Percentiles rank a stretch among this genome's conserved stretches.
phyloP scores from a whole-genome alignment of 768 basidiomycete genomes.

The Russula ochroleuca region DNA sequence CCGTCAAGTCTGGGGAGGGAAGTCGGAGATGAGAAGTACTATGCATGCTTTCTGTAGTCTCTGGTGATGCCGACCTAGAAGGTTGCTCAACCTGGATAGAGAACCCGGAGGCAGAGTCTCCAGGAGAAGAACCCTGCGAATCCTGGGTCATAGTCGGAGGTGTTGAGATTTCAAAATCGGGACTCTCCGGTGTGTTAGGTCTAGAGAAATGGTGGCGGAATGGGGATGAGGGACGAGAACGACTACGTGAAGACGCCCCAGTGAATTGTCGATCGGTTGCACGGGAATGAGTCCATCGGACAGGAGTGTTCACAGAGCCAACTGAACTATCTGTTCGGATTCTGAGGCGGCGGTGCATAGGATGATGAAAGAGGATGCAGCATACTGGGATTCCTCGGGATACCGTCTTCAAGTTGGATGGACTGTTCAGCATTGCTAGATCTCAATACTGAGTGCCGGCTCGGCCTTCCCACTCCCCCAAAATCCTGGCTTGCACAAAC shows the following conservation, averaged over 20 bases:
- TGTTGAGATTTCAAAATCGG: neutral
- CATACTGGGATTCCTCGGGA: neutral
- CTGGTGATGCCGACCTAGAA: neutral
- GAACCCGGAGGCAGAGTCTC: neutral
- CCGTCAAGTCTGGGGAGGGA: neutral
- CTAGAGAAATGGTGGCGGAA: neutral
- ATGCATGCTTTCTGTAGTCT: too few relatives aligned
- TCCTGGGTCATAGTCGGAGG: neutral
- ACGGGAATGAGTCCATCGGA: neutral
- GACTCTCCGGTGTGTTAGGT: neutral
- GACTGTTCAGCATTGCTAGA: neutral
- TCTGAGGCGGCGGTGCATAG: neutral
- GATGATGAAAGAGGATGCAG: neutral
- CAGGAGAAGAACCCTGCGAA: neutral
- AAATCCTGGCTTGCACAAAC: constrained; percentile 7
- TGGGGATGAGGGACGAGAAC: neutral
- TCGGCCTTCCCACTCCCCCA: neutral
- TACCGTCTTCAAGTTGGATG: neutral
- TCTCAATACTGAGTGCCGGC: neutral
- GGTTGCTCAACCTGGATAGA: neutral
- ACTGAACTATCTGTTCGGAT: neutral
- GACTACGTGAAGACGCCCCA: neutral
- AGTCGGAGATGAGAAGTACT: neutral
- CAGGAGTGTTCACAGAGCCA: neutral
- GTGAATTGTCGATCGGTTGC: neutral